Evolutionary conservation across 2,329 filamentous ascomycete species (phyloP), one percentile per base, ranked within the genome.

Genomic region (Neobulgaria alba): DNA sequence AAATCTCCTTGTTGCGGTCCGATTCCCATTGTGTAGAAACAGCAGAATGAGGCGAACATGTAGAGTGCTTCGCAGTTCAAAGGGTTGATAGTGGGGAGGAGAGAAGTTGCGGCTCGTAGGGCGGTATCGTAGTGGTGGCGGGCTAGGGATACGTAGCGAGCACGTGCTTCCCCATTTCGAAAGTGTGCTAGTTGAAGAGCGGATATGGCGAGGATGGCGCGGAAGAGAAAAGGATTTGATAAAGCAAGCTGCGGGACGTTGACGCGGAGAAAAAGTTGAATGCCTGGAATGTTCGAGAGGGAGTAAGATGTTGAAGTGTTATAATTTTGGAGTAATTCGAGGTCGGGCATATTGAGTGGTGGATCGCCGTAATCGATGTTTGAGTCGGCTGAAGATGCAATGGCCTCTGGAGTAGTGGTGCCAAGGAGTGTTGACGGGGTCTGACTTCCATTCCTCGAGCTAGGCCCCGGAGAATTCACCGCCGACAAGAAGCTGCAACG

Each of bases 21-120:
- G 12, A 55, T 56, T 5, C 56, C 63, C 19, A 63, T 56, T 2
- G 59, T 54, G 41, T 62, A 60, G 21, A 59, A 56, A 3, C 51
- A 56, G 5, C 59, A 61, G 10, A 66, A 32, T 10, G 55, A 53
- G 19, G 62, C 57, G 41, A 65, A 66, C 18, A 64, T 48, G 45
- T 62, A 63, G 3, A 67, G 49, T 0, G 59, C 55, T 1, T 56
- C 40, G 29, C 56, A 57, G 4, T 60, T 61, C 3, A 61, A 49
- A 9, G 50, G 42, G 10, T 43, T 57, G n/a, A 63, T 43, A 20
- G 50, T 37, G 21, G 56, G 52, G 23, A 67, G 52, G 2, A 62
- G 41, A 5, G 60, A 49, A 0, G 57, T 47, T 2, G 59, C 62
- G n/a, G n/a, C 18, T 9, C 18, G 17, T 10, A 35, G 9, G 8